A percentile compares a stretch with the other conserved stretches of the same genome.
phyloP scores from a whole-genome alignment of 1,284 basidiomycete species.

The Kalmanozyma brasiliensis region DNA sequence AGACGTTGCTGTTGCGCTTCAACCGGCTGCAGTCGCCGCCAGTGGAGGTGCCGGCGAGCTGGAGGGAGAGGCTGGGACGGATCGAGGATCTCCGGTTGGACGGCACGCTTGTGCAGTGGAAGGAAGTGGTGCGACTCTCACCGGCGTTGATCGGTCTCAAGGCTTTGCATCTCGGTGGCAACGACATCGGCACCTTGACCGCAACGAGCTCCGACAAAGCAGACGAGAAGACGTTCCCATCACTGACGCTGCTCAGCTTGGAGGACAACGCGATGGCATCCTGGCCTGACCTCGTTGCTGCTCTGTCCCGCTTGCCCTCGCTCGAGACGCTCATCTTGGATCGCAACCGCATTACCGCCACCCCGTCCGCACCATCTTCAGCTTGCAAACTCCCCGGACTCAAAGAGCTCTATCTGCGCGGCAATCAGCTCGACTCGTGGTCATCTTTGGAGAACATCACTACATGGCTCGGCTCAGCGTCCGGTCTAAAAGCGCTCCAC shows the following conservation, averaged over 20 bases:
- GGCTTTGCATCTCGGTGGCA: slow-evolving; percentile 81
- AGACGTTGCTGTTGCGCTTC: slow-evolving; percentile 74
- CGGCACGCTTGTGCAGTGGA: slow-evolving; percentile 77
- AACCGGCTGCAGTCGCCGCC: slow-evolving; percentile 65
- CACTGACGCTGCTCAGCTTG: slow-evolving; percentile 77
- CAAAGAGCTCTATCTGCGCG: slow-evolving; percentile 75
- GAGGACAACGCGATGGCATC: slow-evolving; percentile 77
- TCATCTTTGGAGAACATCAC: slow-evolving; percentile 77
- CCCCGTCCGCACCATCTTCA: slow-evolving; percentile 69
- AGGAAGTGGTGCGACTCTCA: slow-evolving; percentile 72
- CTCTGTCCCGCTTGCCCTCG: slow-evolving; percentile 72
- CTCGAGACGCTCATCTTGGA: slow-evolving; percentile 78
- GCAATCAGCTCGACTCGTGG: slow-evolving; percentile 77
- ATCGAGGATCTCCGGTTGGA: slow-evolving; percentile 82
- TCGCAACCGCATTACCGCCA: slow-evolving; percentile 73
- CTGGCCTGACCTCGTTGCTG: slow-evolving; percentile 74
- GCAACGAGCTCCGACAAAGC: background rate
- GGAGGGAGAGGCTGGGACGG: slow-evolving; percentile 71
- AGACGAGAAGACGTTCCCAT: slow-evolving; percentile 9
- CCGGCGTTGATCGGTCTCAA: slow-evolving; percentile 74
- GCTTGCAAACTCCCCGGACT: slow-evolving; percentile 67
- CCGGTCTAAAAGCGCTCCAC: slow-evolving; percentile 15
- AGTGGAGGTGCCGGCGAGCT: slow-evolving; percentile 54
- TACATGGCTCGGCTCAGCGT: slow-evolving; percentile 74
- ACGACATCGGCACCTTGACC: slow-evolving; percentile 70